Evolutionary conservation across 2,329 filamentous ascomycete genomes (phyloP).

Genomic region (Echinosphaeria canescens): DNA sequence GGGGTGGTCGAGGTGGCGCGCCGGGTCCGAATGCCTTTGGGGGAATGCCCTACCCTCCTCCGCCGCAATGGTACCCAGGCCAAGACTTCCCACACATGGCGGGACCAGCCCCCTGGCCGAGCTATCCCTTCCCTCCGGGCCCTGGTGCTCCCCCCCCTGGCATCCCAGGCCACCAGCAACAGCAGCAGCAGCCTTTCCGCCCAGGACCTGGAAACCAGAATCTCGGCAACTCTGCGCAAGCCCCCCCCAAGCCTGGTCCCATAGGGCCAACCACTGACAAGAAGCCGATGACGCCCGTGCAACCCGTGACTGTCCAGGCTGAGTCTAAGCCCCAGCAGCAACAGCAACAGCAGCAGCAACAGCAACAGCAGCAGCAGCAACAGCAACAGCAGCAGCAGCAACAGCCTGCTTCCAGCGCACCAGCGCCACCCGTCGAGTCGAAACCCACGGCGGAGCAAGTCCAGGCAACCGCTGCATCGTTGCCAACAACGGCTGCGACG

Average conservation of each 20-base stretch:
- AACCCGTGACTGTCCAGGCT: slow-evolving; percentile 15
- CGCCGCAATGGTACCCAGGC: slow-evolving; percentile 56
- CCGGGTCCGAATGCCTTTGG: slow-evolving; percentile 20
- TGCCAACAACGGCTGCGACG: slow-evolving; percentile 9
- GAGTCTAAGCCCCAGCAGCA: slow-evolving; percentile 30
- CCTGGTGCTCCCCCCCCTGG: slow-evolving; percentile 12
- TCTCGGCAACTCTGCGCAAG: too few species aligned
- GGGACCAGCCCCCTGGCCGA: slow-evolving; percentile 36
- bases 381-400: slow-evolving; percentile 19
- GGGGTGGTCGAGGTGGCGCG: slow-evolving; percentile 10
- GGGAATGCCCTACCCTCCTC: slow-evolving; percentile 59
- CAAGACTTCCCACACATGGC: slow-evolving; percentile 45
- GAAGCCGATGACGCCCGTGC: slow-evolving; percentile 20
- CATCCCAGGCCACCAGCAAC: slow-evolving; percentile 10
- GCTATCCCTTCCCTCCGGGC: slow-evolving; percentile 35
- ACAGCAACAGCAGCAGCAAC: slow-evolving; percentile 18
- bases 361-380: slow-evolving; percentile 4
- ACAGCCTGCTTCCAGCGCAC: slow-evolving; percentile 12
- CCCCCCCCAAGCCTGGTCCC: slow-evolving; percentile 23
- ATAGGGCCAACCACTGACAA: slow-evolving; percentile 27
- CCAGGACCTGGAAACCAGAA: too few species aligned
- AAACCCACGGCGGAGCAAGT: slow-evolving; percentile 37
- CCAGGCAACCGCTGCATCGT: slow-evolving; percentile 28
- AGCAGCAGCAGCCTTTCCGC: slow-evolving; percentile 1
- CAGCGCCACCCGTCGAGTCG: slow-evolving; percentile 43